phyloP scores from a whole-genome alignment of 78 protist genomes.

The Pigoraptor vietnamica region DNA sequence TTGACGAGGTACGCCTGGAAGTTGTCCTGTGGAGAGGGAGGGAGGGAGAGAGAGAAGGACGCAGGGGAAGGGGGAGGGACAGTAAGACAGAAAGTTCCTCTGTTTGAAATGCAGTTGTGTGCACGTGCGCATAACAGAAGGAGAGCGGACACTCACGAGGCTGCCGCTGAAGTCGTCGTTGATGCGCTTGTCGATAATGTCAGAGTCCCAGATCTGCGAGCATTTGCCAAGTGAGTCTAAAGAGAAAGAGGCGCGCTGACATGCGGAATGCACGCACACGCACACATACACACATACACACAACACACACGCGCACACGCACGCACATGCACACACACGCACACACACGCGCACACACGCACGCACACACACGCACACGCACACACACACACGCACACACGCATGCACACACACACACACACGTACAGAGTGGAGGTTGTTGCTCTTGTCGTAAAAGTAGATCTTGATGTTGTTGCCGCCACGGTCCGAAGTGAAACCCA shows the following conservation, averaged over 20 bases:
- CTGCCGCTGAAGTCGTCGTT: background rate
- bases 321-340: background rate
- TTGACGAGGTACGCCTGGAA: background rate
- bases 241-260: too few species aligned
- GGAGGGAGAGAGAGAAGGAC: background rate
- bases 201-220: background rate
- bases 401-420: background rate
- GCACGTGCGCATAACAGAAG: background rate
- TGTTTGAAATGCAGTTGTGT: too few species aligned
- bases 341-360: background rate
- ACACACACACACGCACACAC: background rate
- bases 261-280: too few species aligned
- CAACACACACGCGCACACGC: background rate
- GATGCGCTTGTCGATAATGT: background rate
- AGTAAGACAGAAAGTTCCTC: background rate
- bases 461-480: background rate
- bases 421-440: conserved; percentile 2
- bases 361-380: background rate
- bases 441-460: background rate
- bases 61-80: background rate
- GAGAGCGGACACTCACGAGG: background rate
- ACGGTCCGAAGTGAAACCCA: background rate
- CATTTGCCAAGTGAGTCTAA: background rate
- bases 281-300: background rate
- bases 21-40: background rate